Evolutionary conservation across 306 rosid genomes (phyloP), one percentile per base, ranked within the genome.

Genomic region (Casuarina glauca): DNA sequence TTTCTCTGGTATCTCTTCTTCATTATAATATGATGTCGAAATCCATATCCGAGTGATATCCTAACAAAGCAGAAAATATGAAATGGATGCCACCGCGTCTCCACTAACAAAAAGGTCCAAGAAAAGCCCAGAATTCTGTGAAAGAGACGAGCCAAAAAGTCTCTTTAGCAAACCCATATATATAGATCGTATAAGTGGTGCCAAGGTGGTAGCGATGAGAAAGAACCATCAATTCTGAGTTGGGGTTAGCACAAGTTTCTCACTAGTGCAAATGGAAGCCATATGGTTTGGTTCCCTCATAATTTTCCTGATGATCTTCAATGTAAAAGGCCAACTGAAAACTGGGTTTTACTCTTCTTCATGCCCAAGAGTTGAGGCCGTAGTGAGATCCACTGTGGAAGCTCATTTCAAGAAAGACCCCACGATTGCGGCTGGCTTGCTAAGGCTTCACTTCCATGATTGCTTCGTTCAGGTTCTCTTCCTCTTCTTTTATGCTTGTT

Each of bases 371-470:
- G 93, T 84, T 3, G 96, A 93, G 85, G 73, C 73, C 82, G 83
- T 83, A 0, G 84, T 93, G 11, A 81, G 91, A 72, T 90, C 96
- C 70, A 87, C 89, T 0, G 92, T 91, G 48, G 84, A 83, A 83
- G 86, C 95, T 2, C 74, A 77, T 84, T 82, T 77, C 82, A 85
- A 72, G 42, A 85, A 82, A 49, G 93, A 90, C 83, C 93, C 86
- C 39, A 76, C 90, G 53, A 64, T 87, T 70, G 88, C 90, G 10
- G 87, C 89, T 46, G 97, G 88, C 60, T 70, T 93, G 15, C 95
- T 89, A 43, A 86, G 91, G 79, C 92, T 91, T 79, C 93, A 86
- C 68, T 91, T 93, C 74, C 95, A 89, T 41, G 87, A 87, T 45
- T 87, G 88, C 57, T 87, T 87, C 74, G 87, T 87, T 49, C 80